phyloP scores from a whole-genome alignment of 148 eudicot species.

The Rhododendron williamsianum region DNA sequence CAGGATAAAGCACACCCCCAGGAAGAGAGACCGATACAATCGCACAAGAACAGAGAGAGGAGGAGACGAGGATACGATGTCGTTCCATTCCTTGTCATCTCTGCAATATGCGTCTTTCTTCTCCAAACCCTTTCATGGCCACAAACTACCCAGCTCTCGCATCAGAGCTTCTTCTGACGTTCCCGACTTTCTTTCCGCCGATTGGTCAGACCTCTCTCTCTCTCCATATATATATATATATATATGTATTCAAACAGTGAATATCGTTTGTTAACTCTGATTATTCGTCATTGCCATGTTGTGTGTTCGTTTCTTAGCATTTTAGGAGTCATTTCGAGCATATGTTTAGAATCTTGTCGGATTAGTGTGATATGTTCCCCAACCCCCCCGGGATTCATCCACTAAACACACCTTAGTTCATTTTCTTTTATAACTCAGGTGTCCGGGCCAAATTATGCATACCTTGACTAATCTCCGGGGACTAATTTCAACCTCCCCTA shows the following conservation, averaged over 20 bases:
- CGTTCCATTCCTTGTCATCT: slow-evolving; percentile 31
- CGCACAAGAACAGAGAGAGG: not conserved
- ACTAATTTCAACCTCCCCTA: no score
- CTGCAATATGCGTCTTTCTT: slow-evolving; percentile 18
- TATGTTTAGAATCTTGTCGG: not conserved
- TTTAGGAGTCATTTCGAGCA: not conserved
- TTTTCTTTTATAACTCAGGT: no score
- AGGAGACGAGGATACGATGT: slow-evolving; percentile 34
- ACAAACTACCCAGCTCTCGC: slow-evolving; percentile 18
- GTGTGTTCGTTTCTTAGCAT: not conserved
- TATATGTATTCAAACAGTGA: not conserved
- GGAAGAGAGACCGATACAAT: not conserved
- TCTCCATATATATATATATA: not conserved
- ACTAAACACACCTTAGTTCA: not conserved
- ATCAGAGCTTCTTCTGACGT: slow-evolving; percentile 65
- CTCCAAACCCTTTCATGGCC: slow-evolving; percentile 21
- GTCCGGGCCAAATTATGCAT: no score
- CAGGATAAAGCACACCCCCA: not conserved
- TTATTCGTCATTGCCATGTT: not conserved
- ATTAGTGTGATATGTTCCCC: not conserved
- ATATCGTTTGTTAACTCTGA: not conserved
- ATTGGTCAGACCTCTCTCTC: slow-evolving; percentile 43
- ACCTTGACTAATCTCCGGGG: no score
- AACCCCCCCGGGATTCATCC: not conserved
- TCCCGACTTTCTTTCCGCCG: slow-evolving; percentile 78